phyloP scores from a whole-genome alignment of 345 rosid species.

The Tarenaya hassleriana region DNA sequence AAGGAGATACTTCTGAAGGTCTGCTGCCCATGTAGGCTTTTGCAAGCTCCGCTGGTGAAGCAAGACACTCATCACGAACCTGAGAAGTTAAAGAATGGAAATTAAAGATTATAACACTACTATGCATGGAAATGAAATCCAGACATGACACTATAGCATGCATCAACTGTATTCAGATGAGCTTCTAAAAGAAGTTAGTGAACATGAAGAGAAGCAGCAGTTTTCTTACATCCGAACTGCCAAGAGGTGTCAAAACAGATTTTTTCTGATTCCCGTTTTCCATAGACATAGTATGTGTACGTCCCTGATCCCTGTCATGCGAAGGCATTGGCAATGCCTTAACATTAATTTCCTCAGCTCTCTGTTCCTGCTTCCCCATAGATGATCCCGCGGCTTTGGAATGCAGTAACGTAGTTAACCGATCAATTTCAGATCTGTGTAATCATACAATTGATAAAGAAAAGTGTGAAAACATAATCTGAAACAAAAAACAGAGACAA shows the following conservation, averaged over 20 bases:
- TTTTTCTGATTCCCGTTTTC: constrained; percentile 36
- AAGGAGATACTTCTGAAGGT: constrained; percentile 63
- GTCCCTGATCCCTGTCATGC: constrained; percentile 31
- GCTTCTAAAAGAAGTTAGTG: neutral
- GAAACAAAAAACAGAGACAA: no score
- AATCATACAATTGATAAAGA: neutral
- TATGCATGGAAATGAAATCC: constrained; percentile 3
- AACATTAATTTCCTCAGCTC: constrained; percentile 26
- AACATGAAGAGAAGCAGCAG: neutral
- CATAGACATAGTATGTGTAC: constrained; percentile 26
- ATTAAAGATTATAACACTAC: constrained; percentile 4
- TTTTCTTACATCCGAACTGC: constrained; percentile 40
- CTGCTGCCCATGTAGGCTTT: constrained; percentile 90
- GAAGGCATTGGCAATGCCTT: constrained; percentile 13
- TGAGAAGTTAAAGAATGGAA: constrained; percentile 27
- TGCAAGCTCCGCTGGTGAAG: constrained; percentile 93
- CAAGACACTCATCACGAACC: constrained; percentile 65
- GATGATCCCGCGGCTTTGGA: constrained; percentile 37
- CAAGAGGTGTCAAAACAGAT: constrained; percentile 39
- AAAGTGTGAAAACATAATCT: no score
- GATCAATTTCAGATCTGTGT: constrained; percentile 63
- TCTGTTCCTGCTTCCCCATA: constrained; percentile 33
- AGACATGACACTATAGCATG: neutral
- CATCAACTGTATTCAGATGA: neutral
- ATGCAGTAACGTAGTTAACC: constrained; percentile 43